These are phyloP conservation scores for Nakaseomyces uthaithaninus DNA, from an alignment of 1,139 yeast genomes.

Conservation along the genomic window DNA sequence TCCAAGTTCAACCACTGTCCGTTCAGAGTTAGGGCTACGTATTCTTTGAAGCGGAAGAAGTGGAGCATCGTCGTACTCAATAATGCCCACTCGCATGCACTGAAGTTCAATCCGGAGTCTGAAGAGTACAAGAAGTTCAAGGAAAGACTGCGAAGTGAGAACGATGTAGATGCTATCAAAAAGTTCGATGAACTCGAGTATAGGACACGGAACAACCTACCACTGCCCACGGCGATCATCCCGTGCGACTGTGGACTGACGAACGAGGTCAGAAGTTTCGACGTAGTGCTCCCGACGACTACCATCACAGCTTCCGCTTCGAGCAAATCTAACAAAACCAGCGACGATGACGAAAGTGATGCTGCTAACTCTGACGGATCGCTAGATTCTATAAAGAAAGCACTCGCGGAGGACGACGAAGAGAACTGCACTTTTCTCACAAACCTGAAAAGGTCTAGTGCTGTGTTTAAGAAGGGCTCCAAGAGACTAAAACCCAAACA, in stretches of 20 bases:
- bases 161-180: slow-evolving; percentile 30
- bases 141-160: slow-evolving; percentile 21
- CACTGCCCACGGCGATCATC: slow-evolving; percentile 28
- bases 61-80: slow-evolving; percentile 60
- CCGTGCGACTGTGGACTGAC: slow-evolving; percentile 34
- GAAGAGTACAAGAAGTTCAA: slow-evolving; percentile 32
- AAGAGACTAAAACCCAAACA: slow-evolving; percentile 1
- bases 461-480: not conserved
- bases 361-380: not conserved
- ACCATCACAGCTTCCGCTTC: not conserved
- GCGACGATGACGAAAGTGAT: not conserved
- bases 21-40: slow-evolving; percentile 62
- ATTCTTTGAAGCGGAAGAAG: slow-evolving; percentile 43
- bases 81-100: slow-evolving; percentile 41
- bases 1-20: slow-evolving; percentile 41
- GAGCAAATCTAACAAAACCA: not conserved
- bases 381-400: not conserved
- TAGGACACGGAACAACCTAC: slow-evolving; percentile 27
- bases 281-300: slow-evolving; percentile 27
- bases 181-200: slow-evolving; percentile 33
- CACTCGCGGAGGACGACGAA: not conserved
- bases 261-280: slow-evolving; percentile 30
- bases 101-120: slow-evolving; percentile 29
- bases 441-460: slow-evolving; percentile 2
- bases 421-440: slow-evolving; percentile 6